phyloP scores from a whole-genome alignment of 257 asterid species.

The Jacaranda copaia region DNA sequence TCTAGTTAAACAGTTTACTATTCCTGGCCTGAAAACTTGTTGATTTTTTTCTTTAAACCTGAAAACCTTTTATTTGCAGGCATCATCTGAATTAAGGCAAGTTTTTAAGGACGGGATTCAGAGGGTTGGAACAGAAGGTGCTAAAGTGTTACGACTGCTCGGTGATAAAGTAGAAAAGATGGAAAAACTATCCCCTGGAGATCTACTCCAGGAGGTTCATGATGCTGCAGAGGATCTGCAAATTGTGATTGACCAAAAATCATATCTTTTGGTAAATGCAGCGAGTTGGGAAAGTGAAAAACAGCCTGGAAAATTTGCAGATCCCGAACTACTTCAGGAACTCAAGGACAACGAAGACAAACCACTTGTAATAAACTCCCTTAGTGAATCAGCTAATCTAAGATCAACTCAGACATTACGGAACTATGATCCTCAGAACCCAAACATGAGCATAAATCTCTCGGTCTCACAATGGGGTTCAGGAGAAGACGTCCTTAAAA shows the following conservation, averaged over 20 bases:
- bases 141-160: slow-evolving; percentile 70
- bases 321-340: slow-evolving; percentile 68
- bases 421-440: slow-evolving; percentile 49
- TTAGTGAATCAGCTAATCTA: slow-evolving; percentile 53
- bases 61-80: slow-evolving; percentile 48
- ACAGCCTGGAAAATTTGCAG: slow-evolving; percentile 59
- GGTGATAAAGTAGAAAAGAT: slow-evolving; percentile 91
- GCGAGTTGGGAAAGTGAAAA: slow-evolving; percentile 76
- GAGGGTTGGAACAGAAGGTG: slow-evolving; percentile 87
- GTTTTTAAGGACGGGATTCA: slow-evolving; percentile 70
- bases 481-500: slow-evolving; percentile 63
- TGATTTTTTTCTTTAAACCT: neutral
- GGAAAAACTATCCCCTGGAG: slow-evolving; percentile 76
- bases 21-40: neutral
- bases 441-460: slow-evolving; percentile 46
- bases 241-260: slow-evolving; percentile 79
- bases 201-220: slow-evolving; percentile 75
- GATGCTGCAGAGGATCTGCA: slow-evolving; percentile 93
- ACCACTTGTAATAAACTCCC: slow-evolving; percentile 58
- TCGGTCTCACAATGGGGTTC: slow-evolving; percentile 76
- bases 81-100: slow-evolving; percentile 76
- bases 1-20: neutral
- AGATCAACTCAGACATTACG: slow-evolving; percentile 55
- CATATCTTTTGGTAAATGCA: slow-evolving; percentile 85
- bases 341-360: slow-evolving; percentile 67